phyloP scores from a whole-genome alignment of 257 asterid species.

The Cinchona pubescens region DNA sequence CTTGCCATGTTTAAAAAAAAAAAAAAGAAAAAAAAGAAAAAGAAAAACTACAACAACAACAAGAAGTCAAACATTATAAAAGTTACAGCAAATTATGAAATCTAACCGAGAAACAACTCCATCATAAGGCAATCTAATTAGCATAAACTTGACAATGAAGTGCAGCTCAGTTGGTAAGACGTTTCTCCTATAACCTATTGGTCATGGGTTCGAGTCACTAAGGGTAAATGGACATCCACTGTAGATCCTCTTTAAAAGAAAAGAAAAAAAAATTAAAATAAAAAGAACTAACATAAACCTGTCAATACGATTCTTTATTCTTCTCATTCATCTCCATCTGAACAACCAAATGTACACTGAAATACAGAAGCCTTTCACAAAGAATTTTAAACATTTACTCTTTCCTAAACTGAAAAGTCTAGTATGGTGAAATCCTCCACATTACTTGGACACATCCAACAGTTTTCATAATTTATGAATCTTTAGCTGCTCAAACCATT shows the following conservation, averaged over 20 bases:
- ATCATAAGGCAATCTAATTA: neutral
- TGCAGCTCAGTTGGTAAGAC: too few species aligned
- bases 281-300: neutral
- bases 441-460: neutral
- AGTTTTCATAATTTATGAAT: neutral
- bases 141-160: neutral
- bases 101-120: neutral
- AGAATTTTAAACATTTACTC: neutral
- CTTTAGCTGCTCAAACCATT: neutral
- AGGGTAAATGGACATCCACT: too few species aligned
- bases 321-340: neutral
- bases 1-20: too few species aligned
- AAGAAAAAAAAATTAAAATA: too few species aligned
- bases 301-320: neutral
- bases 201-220: too few species aligned
- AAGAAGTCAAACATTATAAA: neutral
- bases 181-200: too few species aligned
- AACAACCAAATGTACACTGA: neutral
- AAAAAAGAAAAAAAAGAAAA: too few species aligned
- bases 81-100: neutral
- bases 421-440: neutral
- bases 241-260: too few species aligned
- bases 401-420: neutral
- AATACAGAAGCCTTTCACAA: neutral
- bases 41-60: too few species aligned